Percentiles rank a stretch among this genome's conserved stretches.
These are phyloP conservation scores for Microdochium trichocladiopsis DNA, from an alignment of 2,329 filamentous ascomycete genomes.

Conservation along the genomic window DNA sequence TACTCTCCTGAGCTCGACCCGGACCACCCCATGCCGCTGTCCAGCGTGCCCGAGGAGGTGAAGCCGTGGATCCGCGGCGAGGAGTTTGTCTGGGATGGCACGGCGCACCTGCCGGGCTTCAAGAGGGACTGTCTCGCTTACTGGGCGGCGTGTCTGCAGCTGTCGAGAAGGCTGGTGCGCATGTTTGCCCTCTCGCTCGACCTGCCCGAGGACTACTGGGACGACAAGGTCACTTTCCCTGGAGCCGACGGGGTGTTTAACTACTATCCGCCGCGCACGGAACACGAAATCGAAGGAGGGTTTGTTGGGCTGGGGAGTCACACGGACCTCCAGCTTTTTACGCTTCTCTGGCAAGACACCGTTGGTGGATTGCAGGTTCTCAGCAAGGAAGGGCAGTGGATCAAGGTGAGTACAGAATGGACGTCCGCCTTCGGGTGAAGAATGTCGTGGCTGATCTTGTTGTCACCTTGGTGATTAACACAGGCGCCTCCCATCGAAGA, in stretches of 20 bases:
- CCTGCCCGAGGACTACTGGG: constrained; percentile 47
- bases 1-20: constrained; percentile 48
- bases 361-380: constrained; percentile 34
- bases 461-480: constrained; percentile 2
- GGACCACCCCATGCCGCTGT: constrained; percentile 26
- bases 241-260: constrained; percentile 34
- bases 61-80: constrained; percentile 34
- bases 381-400: constrained; percentile 33
- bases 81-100: constrained; percentile 45
- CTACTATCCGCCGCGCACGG: constrained; percentile 26
- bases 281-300: constrained; percentile 12
- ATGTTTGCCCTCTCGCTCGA: constrained; percentile 48
- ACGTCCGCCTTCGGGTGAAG: neutral
- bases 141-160: constrained; percentile 37
- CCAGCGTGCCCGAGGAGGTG: constrained; percentile 33
- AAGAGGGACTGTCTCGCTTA: constrained; percentile 37
- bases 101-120: constrained; percentile 38
- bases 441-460: neutral
- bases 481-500: constrained; percentile 32
- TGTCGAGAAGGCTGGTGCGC: constrained; percentile 42
- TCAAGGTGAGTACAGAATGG: constrained; percentile 19
- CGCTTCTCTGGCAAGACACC: constrained; percentile 39
- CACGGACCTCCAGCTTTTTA: constrained; percentile 47
- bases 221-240: constrained; percentile 43
- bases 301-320: constrained; percentile 39